Evolutionary conservation across 1,284 basidiomycete genomes (phyloP), one percentile per base, ranked within the genome.

Genomic region (Pulveroboletus sp.): DNA sequence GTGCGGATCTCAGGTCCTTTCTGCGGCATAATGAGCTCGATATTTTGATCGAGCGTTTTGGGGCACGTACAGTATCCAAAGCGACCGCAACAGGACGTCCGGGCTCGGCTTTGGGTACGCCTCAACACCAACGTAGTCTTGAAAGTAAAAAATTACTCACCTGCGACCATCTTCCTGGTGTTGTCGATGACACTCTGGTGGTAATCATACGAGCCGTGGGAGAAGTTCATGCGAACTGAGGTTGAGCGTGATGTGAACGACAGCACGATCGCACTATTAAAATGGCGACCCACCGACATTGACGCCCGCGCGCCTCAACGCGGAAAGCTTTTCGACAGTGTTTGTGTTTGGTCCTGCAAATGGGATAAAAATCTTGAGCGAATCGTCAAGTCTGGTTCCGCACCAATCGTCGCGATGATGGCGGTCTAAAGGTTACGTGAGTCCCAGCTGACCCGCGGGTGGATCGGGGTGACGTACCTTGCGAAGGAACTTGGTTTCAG

Each of bases 1-100:
- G 97, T 99, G 67, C 97, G 90, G 80, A 99, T 99, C 79, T 99
- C 97, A 39, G 97, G 97, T 52, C 97, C 97, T 92, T 99, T 99
- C 91, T 94, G 58, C 6, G 9, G 18, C 22, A 59, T 25, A 25
- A 53, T 61, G 36, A 62, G 61, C 51, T 58, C 59, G 22, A 61
- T 58, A 58, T 39, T 38, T 53, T 39, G 40, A 51, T 56, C 43
- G 49, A 51, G 54, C 31, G 42, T 45, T 25, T 39, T 43, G 20
- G 22, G 49, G 29, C 38, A 72, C 80, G 70, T 61, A 93, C 92
- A 64, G 97, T 99, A 78, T 99, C 97, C 53, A 99, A 82, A 67
- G 97, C 97, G 70, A 99, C 98, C 53, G 97, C 97, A 49, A 99
- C 84, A 25, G 97, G 96, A 54, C 97, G 92, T 53, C 93, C 94